Evolutionary conservation across 768 basidiomycete species (phyloP).

Genomic region (Panaeolus papilionaceus): DNA sequence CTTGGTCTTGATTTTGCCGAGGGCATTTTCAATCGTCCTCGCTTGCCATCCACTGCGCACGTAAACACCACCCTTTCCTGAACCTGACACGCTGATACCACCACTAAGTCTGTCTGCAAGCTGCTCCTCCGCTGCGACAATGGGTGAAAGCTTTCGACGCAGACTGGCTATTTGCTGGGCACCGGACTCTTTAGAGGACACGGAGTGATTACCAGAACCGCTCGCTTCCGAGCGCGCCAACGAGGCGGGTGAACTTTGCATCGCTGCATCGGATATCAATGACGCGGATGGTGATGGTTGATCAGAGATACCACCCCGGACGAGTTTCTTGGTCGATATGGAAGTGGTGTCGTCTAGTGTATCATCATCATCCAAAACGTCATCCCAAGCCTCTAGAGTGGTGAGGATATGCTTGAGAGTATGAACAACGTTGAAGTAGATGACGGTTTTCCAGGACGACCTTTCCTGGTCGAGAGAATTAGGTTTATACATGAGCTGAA

Average conservation of each 20-base stretch:
- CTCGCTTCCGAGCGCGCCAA: conserved; percentile 34
- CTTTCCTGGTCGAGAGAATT: conserved; percentile 73
- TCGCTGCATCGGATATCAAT: conserved; percentile 32
- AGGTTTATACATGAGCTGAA: conserved; percentile 83
- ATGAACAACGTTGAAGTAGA: conserved; percentile 79
- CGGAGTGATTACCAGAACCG: conserved; percentile 34
- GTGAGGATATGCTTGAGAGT: conserved; percentile 73
- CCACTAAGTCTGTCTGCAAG: conserved; percentile 79
- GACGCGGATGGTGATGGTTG: conserved; percentile 49
- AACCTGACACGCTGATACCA: conserved; percentile 73
- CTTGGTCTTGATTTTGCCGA: conserved; percentile 45
- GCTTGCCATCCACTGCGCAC: conserved; percentile 87
- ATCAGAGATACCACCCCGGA: conserved; percentile 40
- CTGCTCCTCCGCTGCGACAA: conserved; percentile 64
- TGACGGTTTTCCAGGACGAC: conserved; percentile 73
- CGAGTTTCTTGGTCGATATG: conserved; percentile 32
- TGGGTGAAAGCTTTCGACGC: conserved; percentile 62
- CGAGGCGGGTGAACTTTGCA: conserved; percentile 35
- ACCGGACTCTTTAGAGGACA: conserved; percentile 34
- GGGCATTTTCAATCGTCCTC: conserved; percentile 62
- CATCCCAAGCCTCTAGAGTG: conserved; percentile 68
- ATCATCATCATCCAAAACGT: conserved; percentile 53
- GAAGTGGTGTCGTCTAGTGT: conserved; percentile 37
- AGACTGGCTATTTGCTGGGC: conserved; percentile 57
- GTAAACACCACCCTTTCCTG: conserved; percentile 77